Evolutionary conservation across 192 early-diverging fungal species (phyloP).

Genomic region (Pilaira anomala): DNA sequence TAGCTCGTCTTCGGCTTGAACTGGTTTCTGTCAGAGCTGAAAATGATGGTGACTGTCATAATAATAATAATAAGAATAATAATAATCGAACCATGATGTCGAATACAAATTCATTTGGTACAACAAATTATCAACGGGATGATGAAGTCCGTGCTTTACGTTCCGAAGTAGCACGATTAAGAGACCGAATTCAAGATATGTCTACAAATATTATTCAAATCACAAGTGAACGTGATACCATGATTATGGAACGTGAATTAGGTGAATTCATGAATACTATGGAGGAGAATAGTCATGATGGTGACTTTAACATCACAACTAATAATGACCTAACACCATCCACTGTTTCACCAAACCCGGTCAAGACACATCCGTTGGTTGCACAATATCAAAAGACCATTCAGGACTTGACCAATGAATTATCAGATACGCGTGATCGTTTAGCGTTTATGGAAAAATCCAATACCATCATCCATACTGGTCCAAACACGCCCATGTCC

Average conservation of each 20-base stretch:
- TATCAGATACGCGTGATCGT: slow-evolving; percentile 36
- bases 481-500: slow-evolving; percentile 5
- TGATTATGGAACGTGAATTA: slow-evolving; percentile 48
- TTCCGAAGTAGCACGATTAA: slow-evolving; percentile 45
- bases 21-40: slow-evolving; percentile 41
- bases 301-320: background rate
- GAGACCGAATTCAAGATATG: slow-evolving; percentile 47
- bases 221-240: slow-evolving; percentile 51
- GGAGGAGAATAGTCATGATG: too few species aligned
- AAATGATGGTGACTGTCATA: slow-evolving; percentile 9
- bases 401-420: slow-evolving; percentile 31
- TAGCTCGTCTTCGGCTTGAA: slow-evolving; percentile 52
- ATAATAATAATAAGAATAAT: too few species aligned
- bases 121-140: slow-evolving; percentile 27
- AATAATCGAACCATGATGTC: background rate
- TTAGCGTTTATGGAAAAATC: slow-evolving; percentile 23
- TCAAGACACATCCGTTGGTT: slow-evolving; percentile 35
- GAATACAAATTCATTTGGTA: background rate
- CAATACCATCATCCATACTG: background rate
- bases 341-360: background rate
- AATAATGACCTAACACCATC: background rate
- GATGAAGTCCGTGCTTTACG: slow-evolving; percentile 47
- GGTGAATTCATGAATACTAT: slow-evolving; percentile 32
- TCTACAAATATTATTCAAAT: slow-evolving; percentile 43
- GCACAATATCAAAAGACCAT: slow-evolving; percentile 37